A percentile compares a stretch with the other conserved stretches of the same genome.
Evolutionary conservation across 192 early-diverging fungal species (phyloP).

Genomic region (Globomyces pollinis-pini): DNA sequence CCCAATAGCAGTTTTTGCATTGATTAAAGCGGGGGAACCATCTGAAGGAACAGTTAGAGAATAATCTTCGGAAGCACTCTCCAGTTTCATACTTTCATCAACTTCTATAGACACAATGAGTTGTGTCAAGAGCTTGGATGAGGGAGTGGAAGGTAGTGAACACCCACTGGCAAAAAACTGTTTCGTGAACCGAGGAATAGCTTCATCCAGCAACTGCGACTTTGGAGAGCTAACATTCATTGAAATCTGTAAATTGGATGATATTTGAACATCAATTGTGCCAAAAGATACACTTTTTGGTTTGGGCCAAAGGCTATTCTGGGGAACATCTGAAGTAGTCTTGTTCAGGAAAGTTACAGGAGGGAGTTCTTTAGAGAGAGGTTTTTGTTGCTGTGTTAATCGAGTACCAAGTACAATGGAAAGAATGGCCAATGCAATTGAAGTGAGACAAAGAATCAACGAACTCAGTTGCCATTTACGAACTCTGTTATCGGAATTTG

Average conservation of each 20-base stretch:
- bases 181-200: neutral
- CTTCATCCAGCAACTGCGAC: neutral
- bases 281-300: neutral
- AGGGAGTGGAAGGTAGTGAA: neutral
- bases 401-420: too few species aligned
- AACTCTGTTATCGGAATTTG: too few species aligned
- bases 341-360: neutral
- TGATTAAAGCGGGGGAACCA: neutral
- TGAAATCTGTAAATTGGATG: neutral
- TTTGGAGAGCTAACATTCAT: neutral
- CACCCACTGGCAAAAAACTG: neutral
- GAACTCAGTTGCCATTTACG: too few species aligned
- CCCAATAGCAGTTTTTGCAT: neutral
- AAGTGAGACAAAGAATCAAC: too few species aligned
- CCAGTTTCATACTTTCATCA: neutral
- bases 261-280: neutral
- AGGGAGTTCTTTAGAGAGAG: too few species aligned
- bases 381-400: too few species aligned
- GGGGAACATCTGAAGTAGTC: neutral
- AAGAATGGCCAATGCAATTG: too few species aligned
- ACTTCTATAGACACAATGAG: neutral
- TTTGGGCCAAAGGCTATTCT: neutral
- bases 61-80: neutral
- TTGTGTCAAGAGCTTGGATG: too few species aligned
- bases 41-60: neutral